Evolutionary conservation across 1,139 yeast genomes (phyloP).

Genomic region (Citeromyces hawaiiensis): DNA sequence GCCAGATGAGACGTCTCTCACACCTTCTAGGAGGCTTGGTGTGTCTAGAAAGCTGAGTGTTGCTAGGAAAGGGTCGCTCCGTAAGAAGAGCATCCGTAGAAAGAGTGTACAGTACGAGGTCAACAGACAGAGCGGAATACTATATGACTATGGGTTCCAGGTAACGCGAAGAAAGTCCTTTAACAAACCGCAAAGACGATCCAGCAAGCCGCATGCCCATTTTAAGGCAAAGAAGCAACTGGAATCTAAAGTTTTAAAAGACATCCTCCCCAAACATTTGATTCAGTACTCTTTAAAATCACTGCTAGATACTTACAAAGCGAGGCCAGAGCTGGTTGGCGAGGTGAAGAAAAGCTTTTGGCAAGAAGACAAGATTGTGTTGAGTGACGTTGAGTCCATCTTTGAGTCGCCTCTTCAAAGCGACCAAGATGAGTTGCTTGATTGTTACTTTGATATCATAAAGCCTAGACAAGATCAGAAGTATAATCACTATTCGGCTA

Average conservation of each 20-base stretch:
- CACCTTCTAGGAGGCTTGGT: too few species aligned
- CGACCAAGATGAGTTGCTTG: not conserved
- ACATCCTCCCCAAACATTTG: not conserved
- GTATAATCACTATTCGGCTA: not conserved
- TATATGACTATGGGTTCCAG: constrained; percentile 1
- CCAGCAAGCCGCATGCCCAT: not conserved
- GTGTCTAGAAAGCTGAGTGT: not conserved
- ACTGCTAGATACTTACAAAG: constrained; percentile 1
- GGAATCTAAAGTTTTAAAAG: not conserved
- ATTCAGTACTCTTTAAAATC: constrained; percentile 1
- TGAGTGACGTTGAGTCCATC: not conserved
- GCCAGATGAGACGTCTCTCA: too few species aligned
- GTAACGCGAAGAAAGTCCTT: constrained; percentile 2
- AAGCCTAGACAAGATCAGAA: not conserved
- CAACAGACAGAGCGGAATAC: not conserved
- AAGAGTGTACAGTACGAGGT: not conserved
- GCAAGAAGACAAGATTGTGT: not conserved
- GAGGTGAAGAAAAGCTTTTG: not conserved
- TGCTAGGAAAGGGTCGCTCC: not conserved
- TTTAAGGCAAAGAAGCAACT: not conserved
- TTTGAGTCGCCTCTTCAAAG: not conserved
- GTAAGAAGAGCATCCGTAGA: not conserved
- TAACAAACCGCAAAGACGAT: not conserved
- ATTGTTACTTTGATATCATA: constrained; percentile 1
- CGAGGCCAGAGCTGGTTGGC: not conserved